Evolutionary conservation across 305 asterid species (phyloP), one percentile per base, ranked within the genome.

Genomic region (Ruellia speciosa): DNA sequence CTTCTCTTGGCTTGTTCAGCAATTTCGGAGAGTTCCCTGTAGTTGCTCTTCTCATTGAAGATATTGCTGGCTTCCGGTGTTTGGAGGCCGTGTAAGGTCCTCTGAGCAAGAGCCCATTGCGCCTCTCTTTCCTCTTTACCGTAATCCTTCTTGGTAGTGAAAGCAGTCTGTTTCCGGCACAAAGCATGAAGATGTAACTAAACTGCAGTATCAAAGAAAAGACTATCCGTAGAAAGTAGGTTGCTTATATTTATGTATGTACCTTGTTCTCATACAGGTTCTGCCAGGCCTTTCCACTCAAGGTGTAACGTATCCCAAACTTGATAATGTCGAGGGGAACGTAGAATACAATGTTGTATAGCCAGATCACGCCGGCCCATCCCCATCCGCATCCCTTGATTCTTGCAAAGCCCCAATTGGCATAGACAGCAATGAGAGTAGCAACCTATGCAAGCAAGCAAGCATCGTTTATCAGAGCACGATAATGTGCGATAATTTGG

Each of bases 301-400:
- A 72, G 77, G 77, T 56, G 76, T 77, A 80, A 41, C 86, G 79
- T 7, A 66, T 74, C 34, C 67, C 65, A 58, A 81, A 83, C 64
- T 83, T 86, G 47, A 81, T 79, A 1, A 79, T 1, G 64, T 83
- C 90, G 6, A 86, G 88, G 4, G 87, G 92, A 46, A 79, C 51
- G 54, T 81, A 86, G 72, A 72, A 74, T 28, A 87, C 71, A 7
- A 69, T 3, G 31, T 87, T 84, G 64, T 82, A 87, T 1, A 87
- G 58, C 96, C 96, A 87, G 58, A 87, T 80, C 9, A 78, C 81
- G 0, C 87, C 88, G 0, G 90, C 94, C 90, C 94, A 87, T 50
- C 94, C 86, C 94, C 94, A 87, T 52, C 96, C 88, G 15, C 87
- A 84, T 43, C 90, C 93, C 64, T 75, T 63, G 49, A 83, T 80